Conservation (phyloP, 495 filamentous ascomycete species). For the Aspergillus indologenus region DNA sequence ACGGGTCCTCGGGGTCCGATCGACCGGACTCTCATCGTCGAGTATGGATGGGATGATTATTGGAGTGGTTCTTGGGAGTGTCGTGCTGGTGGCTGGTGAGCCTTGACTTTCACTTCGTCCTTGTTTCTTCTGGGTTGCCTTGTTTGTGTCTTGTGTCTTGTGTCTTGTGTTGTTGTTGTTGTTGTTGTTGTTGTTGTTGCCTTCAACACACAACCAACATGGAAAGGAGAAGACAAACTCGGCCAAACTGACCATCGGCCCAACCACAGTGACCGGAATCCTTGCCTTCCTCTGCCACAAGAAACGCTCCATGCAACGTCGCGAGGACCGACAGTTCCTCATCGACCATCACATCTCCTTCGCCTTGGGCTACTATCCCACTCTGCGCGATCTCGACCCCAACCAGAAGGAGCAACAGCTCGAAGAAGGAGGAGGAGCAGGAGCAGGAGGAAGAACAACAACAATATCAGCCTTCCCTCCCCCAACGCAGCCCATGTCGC, state of each 20-base stretch:
- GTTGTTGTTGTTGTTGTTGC: too few relatives aligned
- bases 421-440: background rate
- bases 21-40: background rate
- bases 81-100: slow-evolving; percentile 27
- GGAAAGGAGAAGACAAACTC: background rate
- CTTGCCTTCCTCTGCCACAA: slow-evolving; percentile 26
- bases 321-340: slow-evolving; percentile 18
- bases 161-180: background rate
- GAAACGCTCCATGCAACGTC: slow-evolving; percentile 22
- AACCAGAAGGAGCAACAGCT: background rate
- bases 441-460: background rate
- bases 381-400: background rate
- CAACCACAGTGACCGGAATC: slow-evolving; percentile 22
- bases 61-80: slow-evolving; percentile 28
- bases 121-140: background rate
- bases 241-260: background rate
- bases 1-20: background rate
- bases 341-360: slow-evolving; percentile 15
- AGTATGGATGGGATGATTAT: slow-evolving; percentile 24
- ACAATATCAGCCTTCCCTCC: background rate
- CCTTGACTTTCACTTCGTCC: background rate
- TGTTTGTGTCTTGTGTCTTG: background rate
- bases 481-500: background rate
- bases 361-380: background rate
- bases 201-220: too few relatives aligned